Evolutionary conservation across 768 basidiomycete genomes (phyloP).

Genomic region (Suillus placidus): DNA sequence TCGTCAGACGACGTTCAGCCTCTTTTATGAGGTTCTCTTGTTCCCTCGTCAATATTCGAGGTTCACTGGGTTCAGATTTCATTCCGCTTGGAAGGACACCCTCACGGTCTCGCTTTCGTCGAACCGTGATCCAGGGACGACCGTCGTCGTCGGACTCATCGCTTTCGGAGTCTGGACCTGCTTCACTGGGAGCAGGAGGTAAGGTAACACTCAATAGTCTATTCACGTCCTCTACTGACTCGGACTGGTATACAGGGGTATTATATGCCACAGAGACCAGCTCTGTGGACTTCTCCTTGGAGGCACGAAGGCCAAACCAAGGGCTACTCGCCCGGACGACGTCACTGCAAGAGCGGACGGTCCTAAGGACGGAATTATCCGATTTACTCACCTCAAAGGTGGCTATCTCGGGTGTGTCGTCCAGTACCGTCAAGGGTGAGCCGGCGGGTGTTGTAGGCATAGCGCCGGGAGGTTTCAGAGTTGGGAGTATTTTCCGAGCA

Average conservation of each 20-base stretch:
- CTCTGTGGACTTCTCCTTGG: not conserved
- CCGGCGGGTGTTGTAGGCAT: too few relatives aligned
- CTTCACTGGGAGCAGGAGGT: not conserved
- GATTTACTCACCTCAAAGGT: not conserved
- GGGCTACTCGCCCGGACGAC: not conserved
- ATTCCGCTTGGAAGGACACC: too few relatives aligned
- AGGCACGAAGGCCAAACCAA: not conserved
- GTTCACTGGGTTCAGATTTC: too few relatives aligned
- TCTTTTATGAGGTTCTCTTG: too few relatives aligned
- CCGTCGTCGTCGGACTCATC: not conserved
- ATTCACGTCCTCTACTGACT: not conserved
- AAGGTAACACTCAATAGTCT: not conserved
- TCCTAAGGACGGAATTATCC: not conserved
- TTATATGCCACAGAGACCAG: not conserved
- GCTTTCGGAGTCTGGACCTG: not conserved
- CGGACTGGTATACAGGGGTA: not conserved
- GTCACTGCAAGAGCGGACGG: fast-evolving
- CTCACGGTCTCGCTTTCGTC: not conserved
- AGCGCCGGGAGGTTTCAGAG: not conserved
- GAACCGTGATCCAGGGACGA: not conserved
- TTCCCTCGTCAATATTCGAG: too few relatives aligned
- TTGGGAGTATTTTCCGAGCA: not conserved
- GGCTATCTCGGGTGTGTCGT: not conserved
- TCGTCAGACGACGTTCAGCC: too few relatives aligned
- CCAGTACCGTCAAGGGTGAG: too few relatives aligned